Evolutionary conservation across 805 yeast species (phyloP).

Genomic region (baker's yeast (Saccharomyces cerevisiae)): DNA sequence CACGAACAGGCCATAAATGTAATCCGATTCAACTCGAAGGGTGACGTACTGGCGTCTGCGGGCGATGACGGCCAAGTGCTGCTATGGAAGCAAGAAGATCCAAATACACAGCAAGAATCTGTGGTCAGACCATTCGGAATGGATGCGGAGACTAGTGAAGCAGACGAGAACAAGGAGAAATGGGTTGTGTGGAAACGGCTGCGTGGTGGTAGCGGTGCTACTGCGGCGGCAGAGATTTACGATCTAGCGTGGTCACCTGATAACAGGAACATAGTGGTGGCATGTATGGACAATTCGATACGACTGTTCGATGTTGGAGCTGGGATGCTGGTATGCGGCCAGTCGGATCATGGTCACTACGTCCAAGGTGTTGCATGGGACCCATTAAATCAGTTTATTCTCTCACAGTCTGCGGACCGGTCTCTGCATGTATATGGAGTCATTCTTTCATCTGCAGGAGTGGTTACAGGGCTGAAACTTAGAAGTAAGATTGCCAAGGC

Average conservation of each 20-base stretch:
- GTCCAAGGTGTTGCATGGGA: constrained; percentile 98
- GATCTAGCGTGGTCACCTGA: constrained; percentile 93
- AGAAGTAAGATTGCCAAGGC: constrained; percentile 40
- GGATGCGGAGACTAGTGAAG: constrained; percentile 28
- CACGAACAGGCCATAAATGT: constrained; percentile 94
- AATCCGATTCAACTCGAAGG: constrained; percentile 66
- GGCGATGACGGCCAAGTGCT: constrained; percentile 91
- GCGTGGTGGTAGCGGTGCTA: constrained; percentile 39
- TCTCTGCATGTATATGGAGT: constrained; percentile 58
- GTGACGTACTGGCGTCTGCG: constrained; percentile 72
- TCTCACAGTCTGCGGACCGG: constrained; percentile 87
- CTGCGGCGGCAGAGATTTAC: constrained; percentile 69
- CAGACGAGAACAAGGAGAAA: constrained; percentile 49
- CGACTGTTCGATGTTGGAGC: constrained; percentile 53
- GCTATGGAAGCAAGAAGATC: constrained; percentile 62
- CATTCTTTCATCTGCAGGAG: constrained; percentile 8
- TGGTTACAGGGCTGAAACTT: constrained; percentile 18
- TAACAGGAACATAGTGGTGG: constrained; percentile 66
- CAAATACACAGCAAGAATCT: constrained; percentile 53
- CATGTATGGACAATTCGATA: constrained; percentile 82
- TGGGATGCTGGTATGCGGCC: constrained; percentile 34
- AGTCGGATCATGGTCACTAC: constrained; percentile 65
- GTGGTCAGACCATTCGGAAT: constrained; percentile 8
- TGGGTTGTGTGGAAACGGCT: constrained; percentile 50
- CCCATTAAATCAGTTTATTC: constrained; percentile 66